Base-by-base conservation (phyloP, 2,329 filamentous ascomycete species). In the Geosmithia putterillii region DNA sequence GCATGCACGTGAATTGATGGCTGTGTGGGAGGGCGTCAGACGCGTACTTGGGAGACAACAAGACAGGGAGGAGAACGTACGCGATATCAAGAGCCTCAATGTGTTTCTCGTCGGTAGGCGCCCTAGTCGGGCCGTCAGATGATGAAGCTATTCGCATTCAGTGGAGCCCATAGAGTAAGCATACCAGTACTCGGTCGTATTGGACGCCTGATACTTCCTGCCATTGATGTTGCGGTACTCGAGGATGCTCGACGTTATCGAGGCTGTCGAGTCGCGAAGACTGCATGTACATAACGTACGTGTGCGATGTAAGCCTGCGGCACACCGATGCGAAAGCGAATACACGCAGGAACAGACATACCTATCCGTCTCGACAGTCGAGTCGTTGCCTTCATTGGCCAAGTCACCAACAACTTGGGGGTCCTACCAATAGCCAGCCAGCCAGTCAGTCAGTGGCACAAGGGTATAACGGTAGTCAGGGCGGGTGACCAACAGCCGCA, bases 221-320 rank as follows among this genome's bases (percentile, higher is more conserved):
- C 58, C 58, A 21, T 58, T 47, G 18, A 60, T 44, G 9, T 48
- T 52, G 10, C 57, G 50, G 47, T 58, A 59, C 2, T 52, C 42
- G 7, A 57, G 46, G 20, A 59, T 57, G 42, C 50, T 52, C 12
- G 50, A 52, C 1, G 52, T 47, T 14, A 59, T 36, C 4, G 57
- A 60, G 6, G 52, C 53, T 17, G 55, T 54, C 9, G 48, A 43
- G 43, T 42, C 40, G 7, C 40, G 22, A 14, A 42, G 28, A 20
- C 40, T 42, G 23, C n/a, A n/a, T n/a, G n/a, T n/a, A n/a, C n/a
- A n/a, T n/a, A n/a, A n/a, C n/a, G n/a, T n/a, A n/a, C n/a, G n/a
- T n/a, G n/a, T n/a, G n/a, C n/a, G n/a, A n/a, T n/a, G n/a, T n/a
- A n/a, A n/a, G n/a, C n/a, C n/a, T n/a, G n/a, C n/a, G n/a, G n/a